Percentiles rank a stretch among this genome's conserved stretches.
phyloP scores from a whole-genome alignment of 192 early-diverging fungal species.

The Funneliformis geosporum region DNA sequence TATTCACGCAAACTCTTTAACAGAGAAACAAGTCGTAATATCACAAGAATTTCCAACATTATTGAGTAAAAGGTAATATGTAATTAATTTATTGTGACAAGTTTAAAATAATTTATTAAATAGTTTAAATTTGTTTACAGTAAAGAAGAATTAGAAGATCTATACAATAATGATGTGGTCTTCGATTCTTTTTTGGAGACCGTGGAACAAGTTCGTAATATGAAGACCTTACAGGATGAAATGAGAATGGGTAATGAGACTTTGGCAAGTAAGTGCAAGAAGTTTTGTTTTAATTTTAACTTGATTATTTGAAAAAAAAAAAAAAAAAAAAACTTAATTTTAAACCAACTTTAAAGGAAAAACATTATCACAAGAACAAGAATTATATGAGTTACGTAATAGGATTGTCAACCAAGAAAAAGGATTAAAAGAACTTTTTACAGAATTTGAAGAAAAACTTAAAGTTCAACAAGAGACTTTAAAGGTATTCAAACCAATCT shows the following conservation, averaged over 20 bases:
- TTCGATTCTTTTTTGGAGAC: conserved; percentile 46
- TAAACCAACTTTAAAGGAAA: conserved; percentile 17
- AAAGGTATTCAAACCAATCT: background rate
- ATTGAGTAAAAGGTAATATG: conserved; percentile 33
- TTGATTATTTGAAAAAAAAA: background rate
- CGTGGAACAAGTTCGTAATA: conserved; percentile 40
- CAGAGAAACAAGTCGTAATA: conserved; percentile 21
- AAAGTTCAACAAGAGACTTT: conserved; percentile 25
- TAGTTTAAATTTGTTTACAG: conserved; percentile 19
- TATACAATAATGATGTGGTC: conserved; percentile 39
- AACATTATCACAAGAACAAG: conserved; percentile 27
- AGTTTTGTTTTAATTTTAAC: background rate
- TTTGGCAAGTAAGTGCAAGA: conserved; percentile 37
- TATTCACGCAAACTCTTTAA: background rate
- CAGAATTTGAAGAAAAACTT: conserved; percentile 18
- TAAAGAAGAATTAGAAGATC: conserved; percentile 44
- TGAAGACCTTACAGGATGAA: conserved; percentile 42
- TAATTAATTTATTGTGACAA: background rate
- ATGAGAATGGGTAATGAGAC: conserved; percentile 43
- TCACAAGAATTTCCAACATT: conserved; percentile 30
- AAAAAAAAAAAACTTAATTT: too few relatives aligned
- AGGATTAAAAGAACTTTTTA: background rate
- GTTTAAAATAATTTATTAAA: background rate
- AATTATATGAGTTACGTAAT: conserved; percentile 25
- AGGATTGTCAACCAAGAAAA: background rate